Conservation (phyloP, 139 green algal genomes). For the Chlorella vulgaris region DNA sequence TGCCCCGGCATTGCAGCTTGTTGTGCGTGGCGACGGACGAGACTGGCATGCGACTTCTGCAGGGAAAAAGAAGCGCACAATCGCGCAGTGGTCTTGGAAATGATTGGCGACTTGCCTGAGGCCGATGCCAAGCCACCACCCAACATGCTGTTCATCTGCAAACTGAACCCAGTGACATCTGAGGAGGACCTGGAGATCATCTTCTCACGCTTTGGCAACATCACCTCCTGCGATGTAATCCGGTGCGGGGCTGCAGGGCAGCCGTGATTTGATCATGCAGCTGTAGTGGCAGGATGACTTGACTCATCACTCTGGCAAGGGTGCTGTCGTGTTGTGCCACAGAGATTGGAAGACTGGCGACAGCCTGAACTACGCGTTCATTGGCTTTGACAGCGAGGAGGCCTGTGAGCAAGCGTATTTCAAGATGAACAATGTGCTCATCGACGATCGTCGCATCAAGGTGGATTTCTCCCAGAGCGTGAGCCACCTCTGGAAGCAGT, state of each 20-base stretch:
- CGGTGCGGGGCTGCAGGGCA: slow-evolving; percentile 1
- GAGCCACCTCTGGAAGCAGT: slow-evolving; percentile 94
- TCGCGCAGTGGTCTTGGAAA: slow-evolving; percentile 95
- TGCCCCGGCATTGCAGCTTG: too few relatives aligned
- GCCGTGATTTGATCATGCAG: neutral
- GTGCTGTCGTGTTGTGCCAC: neutral
- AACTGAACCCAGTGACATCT: slow-evolving; percentile 93
- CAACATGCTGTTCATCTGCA: slow-evolving; percentile 99
- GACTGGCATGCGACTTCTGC: neutral
- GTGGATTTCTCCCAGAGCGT: slow-evolving; percentile 61
- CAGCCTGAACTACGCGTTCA: slow-evolving; percentile 95
- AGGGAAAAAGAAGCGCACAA: slow-evolving; percentile 84
- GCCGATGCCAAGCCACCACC: slow-evolving; percentile 91
- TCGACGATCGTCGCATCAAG: slow-evolving; percentile 94
- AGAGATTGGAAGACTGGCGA: slow-evolving; percentile 96
- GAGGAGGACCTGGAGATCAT: slow-evolving; percentile 99
- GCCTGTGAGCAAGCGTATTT: slow-evolving; percentile 92
- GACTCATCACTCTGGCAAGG: neutral
- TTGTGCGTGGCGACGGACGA: too few relatives aligned
- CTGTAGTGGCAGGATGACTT: neutral
- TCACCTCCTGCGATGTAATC: slow-evolving; percentile 95
- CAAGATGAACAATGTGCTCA: slow-evolving; percentile 99
- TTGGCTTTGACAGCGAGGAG: slow-evolving; percentile 85
- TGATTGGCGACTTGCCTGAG: slow-evolving; percentile 94
- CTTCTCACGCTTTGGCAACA: slow-evolving; percentile 94